Base-by-base conservation (phyloP, 140 eudicot genomes). In the Anethum foeniculum region DNA sequence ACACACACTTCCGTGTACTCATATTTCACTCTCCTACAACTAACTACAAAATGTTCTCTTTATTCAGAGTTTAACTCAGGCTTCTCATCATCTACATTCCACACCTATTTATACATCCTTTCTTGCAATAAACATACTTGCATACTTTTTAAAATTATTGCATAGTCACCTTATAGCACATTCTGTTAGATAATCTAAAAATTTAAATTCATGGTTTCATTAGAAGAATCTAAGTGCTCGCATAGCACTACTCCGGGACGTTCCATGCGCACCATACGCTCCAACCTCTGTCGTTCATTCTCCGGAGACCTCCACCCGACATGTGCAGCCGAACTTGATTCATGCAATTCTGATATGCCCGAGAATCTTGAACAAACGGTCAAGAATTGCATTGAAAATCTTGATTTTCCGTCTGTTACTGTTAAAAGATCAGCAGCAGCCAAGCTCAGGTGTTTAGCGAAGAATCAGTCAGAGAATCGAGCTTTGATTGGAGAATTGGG, bases 301-400 rank as follows among this genome's bases (percentile, higher is more conserved):
- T 62, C 69, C 2, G 69, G 69, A 23, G 69, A 62, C 36, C 32
- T 62, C 18, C 34, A 62, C 34, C 14, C 15, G 28, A 56, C 28
- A 23, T 21, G 65, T 56, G 65, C 28, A 23, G 0, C 30, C 4
- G 27, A 56, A 21, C 28, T 56, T 2, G 32, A 58, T 6, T 2
- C 69, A 11, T 62, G 69, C 36, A 25, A 0, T 11, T 62, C 68
- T n/a, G 32, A n/a, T 60, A n/a, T 8, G 5, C 91, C 92, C 30
- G 99, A 94, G 81, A 96, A 94, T 81, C 90, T 94, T 52, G 90
- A 89, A 28, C 97, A 95, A 49, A 90, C 93, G 21, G 97, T 94
- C 7, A 89, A 89, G 83, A 83, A 90, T 51, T 92, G 96, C 48
- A 81, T 94, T 16, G 91, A 92, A 41, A 84, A 91, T 25, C 82